Evolutionary conservation across 1,139 yeast genomes (phyloP).

Genomic region (Suhomyces ambrosiae): DNA sequence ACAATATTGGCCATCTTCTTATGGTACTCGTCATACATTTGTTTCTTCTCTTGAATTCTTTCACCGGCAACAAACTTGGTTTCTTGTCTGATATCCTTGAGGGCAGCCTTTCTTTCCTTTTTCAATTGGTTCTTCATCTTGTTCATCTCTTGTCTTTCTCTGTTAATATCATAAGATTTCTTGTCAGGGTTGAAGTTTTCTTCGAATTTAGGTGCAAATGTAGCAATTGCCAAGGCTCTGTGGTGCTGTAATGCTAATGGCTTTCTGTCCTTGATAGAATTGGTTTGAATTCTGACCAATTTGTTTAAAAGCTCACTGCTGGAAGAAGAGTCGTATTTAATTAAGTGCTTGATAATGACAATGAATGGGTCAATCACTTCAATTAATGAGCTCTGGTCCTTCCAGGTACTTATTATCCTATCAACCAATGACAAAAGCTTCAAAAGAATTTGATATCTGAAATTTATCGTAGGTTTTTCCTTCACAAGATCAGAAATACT

Average conservation of each 20-base stretch:
- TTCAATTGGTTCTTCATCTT: slow-evolving; percentile 84
- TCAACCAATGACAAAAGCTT: slow-evolving; percentile 33
- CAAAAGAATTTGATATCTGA: slow-evolving; percentile 35
- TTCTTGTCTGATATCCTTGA: slow-evolving; percentile 90
- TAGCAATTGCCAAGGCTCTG: slow-evolving; percentile 79
- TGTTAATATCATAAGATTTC: slow-evolving; percentile 85
- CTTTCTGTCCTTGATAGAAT: slow-evolving; percentile 50
- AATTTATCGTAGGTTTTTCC: slow-evolving; percentile 15
- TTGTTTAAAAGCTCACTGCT: slow-evolving; percentile 46
- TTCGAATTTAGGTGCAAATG: slow-evolving; percentile 89
- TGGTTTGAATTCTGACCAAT: slow-evolving; percentile 45
- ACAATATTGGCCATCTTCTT: slow-evolving; percentile 85
- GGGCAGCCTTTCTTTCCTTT: slow-evolving; percentile 85
- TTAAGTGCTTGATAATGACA: slow-evolving; percentile 37
- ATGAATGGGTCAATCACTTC: slow-evolving; percentile 55
- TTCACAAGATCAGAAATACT: slow-evolving; percentile 24
- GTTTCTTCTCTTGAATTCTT: slow-evolving; percentile 75
- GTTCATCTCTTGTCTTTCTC: slow-evolving; percentile 76
- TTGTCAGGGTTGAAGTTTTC: slow-evolving; percentile 95
- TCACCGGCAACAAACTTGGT: slow-evolving; percentile 85
- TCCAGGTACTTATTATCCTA: slow-evolving; percentile 51
- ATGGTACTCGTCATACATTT: slow-evolving; percentile 77
- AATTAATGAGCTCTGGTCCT: slow-evolving; percentile 61
- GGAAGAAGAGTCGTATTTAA: slow-evolving; percentile 34
- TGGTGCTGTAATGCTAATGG: slow-evolving; percentile 90